Base-by-base conservation (phyloP, 2,329 filamentous ascomycete genomes). In the Pyrenophora graminea region DNA sequence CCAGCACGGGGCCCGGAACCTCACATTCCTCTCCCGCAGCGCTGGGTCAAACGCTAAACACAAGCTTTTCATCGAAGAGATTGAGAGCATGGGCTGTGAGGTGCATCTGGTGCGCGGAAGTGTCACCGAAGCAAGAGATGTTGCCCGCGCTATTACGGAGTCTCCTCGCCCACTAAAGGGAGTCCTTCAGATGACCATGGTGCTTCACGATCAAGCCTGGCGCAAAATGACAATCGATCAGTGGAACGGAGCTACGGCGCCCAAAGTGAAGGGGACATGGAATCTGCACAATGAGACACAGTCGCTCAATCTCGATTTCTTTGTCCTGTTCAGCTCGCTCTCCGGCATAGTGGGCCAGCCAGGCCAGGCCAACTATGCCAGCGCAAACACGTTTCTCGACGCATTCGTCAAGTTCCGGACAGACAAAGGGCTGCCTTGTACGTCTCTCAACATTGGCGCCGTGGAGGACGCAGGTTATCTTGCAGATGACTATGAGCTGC, bases 401-500 rank as follows among this genome's bases (percentile, higher is more conserved):
- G 19, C 56, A 0, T 68, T 70, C 31, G 54, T 45, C 0, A 44
- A 53, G 12, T 66, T 58, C 25, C 57, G 64, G 36, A 37, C 8
- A 18, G 10, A 2, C 44, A 39, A 2, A 55, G 57, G 7, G 47
- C 64, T 2, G 69, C 76, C 3, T 3, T 78, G 77, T 77, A 0
- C 71, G 3, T 23, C 48, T 0, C 37, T 86, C 1, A 77, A 85
- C 58, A 69, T 86, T 10, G 82, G 81, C 0, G 76, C 76, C 2
- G 76, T 86, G 10, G 64, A 69, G 2, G 76, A 53, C 9, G 37
- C 61, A 2, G 77, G 78, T 0, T 73, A 69, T 45, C 55, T 78
- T 1, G 12, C 33, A 3, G n/a, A 56, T 13, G 10, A 25, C 13
- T 38, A 45, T 6, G 19, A 25, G 2, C 42, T 45, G 4, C 36